Base-by-base conservation (phyloP, 805 yeast species). In the Suhomyces sp. region DNA sequence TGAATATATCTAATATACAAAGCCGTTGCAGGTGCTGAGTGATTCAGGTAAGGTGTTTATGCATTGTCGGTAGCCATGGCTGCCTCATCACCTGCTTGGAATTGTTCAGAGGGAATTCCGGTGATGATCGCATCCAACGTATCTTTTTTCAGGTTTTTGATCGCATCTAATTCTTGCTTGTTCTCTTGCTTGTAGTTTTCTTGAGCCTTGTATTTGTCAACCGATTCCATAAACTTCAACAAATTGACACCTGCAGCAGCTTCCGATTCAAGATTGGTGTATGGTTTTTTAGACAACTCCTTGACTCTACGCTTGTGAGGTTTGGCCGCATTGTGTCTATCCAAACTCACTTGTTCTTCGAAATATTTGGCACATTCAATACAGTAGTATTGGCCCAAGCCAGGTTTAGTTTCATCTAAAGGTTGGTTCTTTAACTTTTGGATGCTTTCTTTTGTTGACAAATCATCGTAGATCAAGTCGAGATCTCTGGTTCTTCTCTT, bases 321-420 rank as follows among this genome's bases (percentile, higher is more conserved):
- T 63, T 91, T 92, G 3, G 87, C 78, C 60, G 83, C 82, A 56
- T 79, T 71, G 72, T 94, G 99, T 12, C 85, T 77, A 54, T 82
- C 83, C 50, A 89, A 76, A 6, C 96, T 87, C 29, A 71, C 67
- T 44, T 87, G 90, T 52, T 85, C 84, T 66, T 92, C 97, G 63
- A 84, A 90, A 69, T 94, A 90, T 66, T 86, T 88, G 46, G 96
- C 96, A 77, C 99, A 94, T 57, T 91, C 96, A 49, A 94, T 79
- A 70, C 98, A 94, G 69, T 89, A 94, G 69, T 82, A 86, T 70
- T 94, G 98, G 13, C 97, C 99, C 58, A 94, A 73, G 1, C 99
- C 99, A 0, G 97, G 92, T 64, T 86, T 86, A 43, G 84, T 82
- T 71, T 93, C 98, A 68, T 93, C 97, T 51, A 88, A 68, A 4